Conservation (phyloP, 2,329 filamentous ascomycete genomes). For the Aspergillus melleus region DNA sequence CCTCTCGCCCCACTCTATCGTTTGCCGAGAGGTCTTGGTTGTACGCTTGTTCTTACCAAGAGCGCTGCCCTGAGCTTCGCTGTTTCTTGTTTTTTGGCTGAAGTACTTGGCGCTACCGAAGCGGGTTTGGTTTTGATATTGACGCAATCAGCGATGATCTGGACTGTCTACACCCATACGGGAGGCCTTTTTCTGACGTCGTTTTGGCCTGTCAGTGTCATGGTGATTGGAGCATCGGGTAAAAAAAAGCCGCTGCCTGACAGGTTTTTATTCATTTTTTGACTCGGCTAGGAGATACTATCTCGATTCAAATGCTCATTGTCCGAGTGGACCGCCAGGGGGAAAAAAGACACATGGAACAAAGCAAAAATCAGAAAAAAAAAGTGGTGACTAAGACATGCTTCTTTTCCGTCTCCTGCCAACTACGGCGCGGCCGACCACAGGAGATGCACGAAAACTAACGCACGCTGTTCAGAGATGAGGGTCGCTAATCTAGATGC, state of each 20-base stretch:
- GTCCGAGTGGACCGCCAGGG: background rate
- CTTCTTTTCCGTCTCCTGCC: background rate
- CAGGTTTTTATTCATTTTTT: background rate
- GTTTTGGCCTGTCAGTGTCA: background rate
- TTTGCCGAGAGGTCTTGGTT: conserved; percentile 7
- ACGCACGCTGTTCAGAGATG: background rate
- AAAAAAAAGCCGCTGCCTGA: background rate
- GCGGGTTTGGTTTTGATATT: background rate
- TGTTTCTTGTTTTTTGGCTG: background rate
- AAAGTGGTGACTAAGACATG: background rate
- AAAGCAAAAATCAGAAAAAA: background rate
- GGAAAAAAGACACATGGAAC: background rate
- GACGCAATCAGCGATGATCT: background rate
- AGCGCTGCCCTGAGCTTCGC: conserved; percentile 2
- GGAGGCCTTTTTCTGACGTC: background rate
- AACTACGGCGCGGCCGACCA: background rate
- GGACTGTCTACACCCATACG: background rate
- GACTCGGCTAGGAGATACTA: background rate
- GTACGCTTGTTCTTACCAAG: conserved; percentile 2
- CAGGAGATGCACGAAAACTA: background rate
- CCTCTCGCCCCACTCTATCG: background rate
- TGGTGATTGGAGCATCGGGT: background rate
- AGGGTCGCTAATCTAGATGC: background rate
- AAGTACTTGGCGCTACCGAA: conserved; percentile 6
- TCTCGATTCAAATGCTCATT: background rate